Conservation (phyloP, 2,329 filamentous ascomycete genomes). For the Shiraia sp. region DNA sequence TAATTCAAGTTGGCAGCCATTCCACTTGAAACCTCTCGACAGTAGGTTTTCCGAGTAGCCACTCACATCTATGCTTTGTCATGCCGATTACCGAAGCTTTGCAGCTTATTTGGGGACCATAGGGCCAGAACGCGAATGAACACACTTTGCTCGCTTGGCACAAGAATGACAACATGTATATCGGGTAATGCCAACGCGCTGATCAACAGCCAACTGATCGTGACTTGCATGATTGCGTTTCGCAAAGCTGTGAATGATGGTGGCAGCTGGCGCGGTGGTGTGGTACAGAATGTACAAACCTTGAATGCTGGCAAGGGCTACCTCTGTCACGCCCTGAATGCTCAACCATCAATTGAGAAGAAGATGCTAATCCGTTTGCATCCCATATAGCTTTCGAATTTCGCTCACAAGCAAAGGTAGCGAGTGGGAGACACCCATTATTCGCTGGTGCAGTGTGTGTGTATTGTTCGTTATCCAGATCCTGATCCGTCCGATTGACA, state of each 20-base stretch:
- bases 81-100: constrained; percentile 3
- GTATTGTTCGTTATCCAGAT: no score
- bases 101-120: not conserved
- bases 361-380: no score
- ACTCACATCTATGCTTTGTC: not conserved
- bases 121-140: constrained; percentile 4
- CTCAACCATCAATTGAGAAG: no score
- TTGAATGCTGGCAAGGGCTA: no score
- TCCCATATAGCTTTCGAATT: no score
- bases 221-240: not conserved
- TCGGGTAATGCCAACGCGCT: not conserved
- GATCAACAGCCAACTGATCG: not conserved
- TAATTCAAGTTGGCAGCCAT: not conserved
- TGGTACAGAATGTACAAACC: no score
- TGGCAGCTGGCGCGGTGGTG: not conserved
- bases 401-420: no score
- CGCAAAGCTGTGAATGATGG: not conserved
- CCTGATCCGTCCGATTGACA: no score
- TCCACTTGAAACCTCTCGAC: not conserved
- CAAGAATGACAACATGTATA: not conserved
- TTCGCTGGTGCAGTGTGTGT: no score
- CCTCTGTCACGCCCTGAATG: no score
- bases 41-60: not conserved
- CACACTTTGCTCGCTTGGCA: not conserved
- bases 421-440: no score